These are phyloP conservation scores for Mycogone perniciosa DNA, from an alignment of 2,329 filamentous ascomycete species.

Conservation along the genomic window DNA sequence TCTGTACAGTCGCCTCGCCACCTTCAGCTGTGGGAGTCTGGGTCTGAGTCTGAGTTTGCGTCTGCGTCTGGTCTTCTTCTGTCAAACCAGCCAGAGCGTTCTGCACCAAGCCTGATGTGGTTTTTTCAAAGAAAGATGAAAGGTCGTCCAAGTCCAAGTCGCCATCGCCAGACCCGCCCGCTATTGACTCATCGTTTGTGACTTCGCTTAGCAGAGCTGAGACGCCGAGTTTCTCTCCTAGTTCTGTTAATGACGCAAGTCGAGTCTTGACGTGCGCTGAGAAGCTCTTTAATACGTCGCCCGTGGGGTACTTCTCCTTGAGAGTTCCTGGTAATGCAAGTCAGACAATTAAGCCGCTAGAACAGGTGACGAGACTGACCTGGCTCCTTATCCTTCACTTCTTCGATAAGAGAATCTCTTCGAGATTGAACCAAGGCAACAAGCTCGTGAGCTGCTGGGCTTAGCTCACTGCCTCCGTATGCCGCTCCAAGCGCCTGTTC, in stretches of 20 bases:
- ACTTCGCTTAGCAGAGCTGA: slow-evolving; percentile 26
- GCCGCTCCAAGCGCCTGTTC: slow-evolving; percentile 39
- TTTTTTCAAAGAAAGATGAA: slow-evolving; percentile 38
- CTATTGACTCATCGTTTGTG: slow-evolving; percentile 21
- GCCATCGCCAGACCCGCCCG: slow-evolving; percentile 22
- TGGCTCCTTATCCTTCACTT: slow-evolving; percentile 22
- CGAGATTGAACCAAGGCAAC: slow-evolving; percentile 27
- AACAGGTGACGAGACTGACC: slow-evolving; percentile 7
- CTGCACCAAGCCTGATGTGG: slow-evolving; percentile 35
- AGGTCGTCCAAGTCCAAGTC: slow-evolving; percentile 35
- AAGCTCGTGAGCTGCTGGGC: slow-evolving; percentile 30
- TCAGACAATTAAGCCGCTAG: not conserved
- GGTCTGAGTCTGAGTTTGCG: not conserved
- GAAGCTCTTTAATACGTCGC: slow-evolving; percentile 32
- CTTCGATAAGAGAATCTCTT: slow-evolving; percentile 24
- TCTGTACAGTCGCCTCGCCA: slow-evolving; percentile 16
- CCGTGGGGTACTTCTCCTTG: slow-evolving; percentile 33
- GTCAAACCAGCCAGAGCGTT: slow-evolving; percentile 33
- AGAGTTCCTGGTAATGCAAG: slow-evolving; percentile 23
- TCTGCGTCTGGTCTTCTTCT: slow-evolving; percentile 19
- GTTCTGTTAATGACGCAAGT: slow-evolving; percentile 27
- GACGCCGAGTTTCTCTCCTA: slow-evolving; percentile 31
- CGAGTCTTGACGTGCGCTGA: slow-evolving; percentile 28
- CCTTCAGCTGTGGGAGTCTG: slow-evolving; percentile 14
- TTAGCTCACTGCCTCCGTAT: slow-evolving; percentile 26